Evolutionary conservation across 257 asterid species (phyloP).

Genomic region (Ilex asprella): DNA sequence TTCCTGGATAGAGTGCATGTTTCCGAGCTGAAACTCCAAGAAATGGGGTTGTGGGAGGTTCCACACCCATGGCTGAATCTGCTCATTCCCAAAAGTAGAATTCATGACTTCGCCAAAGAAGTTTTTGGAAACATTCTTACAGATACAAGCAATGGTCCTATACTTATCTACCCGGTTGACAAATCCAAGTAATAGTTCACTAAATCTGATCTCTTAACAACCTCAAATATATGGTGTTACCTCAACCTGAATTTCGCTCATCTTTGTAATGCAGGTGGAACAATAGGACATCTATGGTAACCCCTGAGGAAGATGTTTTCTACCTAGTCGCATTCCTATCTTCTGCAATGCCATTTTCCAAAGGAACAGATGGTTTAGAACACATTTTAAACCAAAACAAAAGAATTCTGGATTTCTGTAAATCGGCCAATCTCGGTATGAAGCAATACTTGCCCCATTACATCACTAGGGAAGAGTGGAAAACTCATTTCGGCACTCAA

Average conservation of each 20-base stretch:
- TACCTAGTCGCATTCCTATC: constrained; percentile 71
- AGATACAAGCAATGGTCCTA: constrained; percentile 83
- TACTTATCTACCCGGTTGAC: constrained; percentile 82
- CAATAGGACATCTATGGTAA: constrained; percentile 64
- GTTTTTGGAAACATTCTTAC: constrained; percentile 68
- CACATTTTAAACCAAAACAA: constrained; percentile 50
- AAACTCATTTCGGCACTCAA: constrained; percentile 61
- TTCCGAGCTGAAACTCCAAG: constrained; percentile 57
- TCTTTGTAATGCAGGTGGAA: constrained; percentile 51
- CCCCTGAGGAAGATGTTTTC: constrained; percentile 74
- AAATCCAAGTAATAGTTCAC: constrained; percentile 52
- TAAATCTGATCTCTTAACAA: not conserved
- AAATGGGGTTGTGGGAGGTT: constrained; percentile 83
- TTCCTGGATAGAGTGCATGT: constrained; percentile 78
- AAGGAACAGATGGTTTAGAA: constrained; percentile 57
- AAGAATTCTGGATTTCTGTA: constrained; percentile 47
- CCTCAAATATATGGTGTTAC: too few relatives aligned
- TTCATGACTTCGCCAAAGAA: constrained; percentile 52
- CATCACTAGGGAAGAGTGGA: constrained; percentile 71
- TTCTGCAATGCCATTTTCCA: constrained; percentile 69
- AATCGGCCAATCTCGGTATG: constrained; percentile 45
- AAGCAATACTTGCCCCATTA: constrained; percentile 86
- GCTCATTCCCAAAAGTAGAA: constrained; percentile 63
- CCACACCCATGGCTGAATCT: constrained; percentile 98
- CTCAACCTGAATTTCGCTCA: too few relatives aligned